A percentile compares a stretch with the other conserved stretches of the same genome.
phyloP scores from a whole-genome alignment of 345 rosid species.

The Pistacia vera region DNA sequence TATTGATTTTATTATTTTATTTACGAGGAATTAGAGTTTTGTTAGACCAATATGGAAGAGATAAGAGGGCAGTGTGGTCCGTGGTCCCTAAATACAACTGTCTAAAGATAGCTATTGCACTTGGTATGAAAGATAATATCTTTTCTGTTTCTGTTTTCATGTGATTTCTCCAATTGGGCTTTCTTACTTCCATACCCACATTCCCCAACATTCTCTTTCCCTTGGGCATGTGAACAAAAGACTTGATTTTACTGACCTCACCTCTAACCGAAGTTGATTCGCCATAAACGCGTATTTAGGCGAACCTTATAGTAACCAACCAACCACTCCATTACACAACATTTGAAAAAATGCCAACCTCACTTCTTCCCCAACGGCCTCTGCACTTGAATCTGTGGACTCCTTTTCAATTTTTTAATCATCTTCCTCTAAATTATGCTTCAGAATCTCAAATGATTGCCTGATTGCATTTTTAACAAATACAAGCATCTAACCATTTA shows the following conservation, averaged over 20 bases:
- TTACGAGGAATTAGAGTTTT: too few relatives aligned
- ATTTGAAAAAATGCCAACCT: slow-evolving; percentile 18
- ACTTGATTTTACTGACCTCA: slow-evolving; percentile 5
- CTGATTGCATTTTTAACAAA: slow-evolving; percentile 13
- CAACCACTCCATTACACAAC: neutral
- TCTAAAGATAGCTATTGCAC: too few relatives aligned
- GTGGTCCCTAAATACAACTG: too few relatives aligned
- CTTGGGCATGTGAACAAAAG: slow-evolving; percentile 35
- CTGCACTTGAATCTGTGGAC: slow-evolving; percentile 1
- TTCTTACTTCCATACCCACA: too few relatives aligned
- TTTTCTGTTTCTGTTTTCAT: too few relatives aligned
- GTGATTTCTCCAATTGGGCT: too few relatives aligned
- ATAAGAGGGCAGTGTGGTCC: too few relatives aligned
- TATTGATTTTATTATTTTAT: too few relatives aligned
- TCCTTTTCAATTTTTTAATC: neutral
- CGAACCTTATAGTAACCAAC: slow-evolving; percentile 3
- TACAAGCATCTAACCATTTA: neutral
- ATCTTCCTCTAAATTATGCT: slow-evolving; percentile 10
- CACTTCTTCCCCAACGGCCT: neutral
- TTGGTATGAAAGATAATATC: too few relatives aligned
- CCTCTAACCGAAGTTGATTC: slow-evolving; percentile 19
- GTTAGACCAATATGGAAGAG: too few relatives aligned
- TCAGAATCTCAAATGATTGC: slow-evolving; percentile 30
- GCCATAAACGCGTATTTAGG: slow-evolving; percentile 7
- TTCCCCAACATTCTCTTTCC: too few relatives aligned